Evolutionary conservation across 2,329 filamentous ascomycete genomes (phyloP).

Genomic region (Zymoseptoria pseudotritici): DNA sequence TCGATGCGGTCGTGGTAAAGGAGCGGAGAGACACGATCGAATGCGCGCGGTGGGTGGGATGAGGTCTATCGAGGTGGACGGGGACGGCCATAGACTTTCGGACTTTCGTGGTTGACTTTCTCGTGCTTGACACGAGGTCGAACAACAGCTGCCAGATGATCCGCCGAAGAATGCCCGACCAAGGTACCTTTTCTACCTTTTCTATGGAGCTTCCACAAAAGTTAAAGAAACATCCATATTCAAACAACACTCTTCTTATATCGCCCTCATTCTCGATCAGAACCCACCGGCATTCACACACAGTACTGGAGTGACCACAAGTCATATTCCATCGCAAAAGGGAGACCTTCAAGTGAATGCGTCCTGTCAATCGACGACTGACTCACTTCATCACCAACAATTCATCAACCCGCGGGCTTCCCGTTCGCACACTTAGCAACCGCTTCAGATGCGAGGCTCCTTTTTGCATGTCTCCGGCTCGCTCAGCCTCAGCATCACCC

Average conservation of each 20-base stretch:
- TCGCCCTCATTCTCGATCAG: background rate
- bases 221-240: background rate
- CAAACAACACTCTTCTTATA: background rate
- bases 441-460: background rate
- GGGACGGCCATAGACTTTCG: background rate
- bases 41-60: background rate
- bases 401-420: background rate
- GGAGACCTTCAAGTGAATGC: conserved; percentile 12
- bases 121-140: background rate
- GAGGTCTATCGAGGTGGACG: background rate
- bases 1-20: background rate
- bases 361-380: conserved; percentile 10
- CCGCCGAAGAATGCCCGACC: background rate
- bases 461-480: conserved; percentile 28
- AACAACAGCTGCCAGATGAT: background rate
- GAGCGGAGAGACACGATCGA: too few relatives aligned
- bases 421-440: background rate
- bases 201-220: background rate
- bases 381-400: conserved; percentile 13
- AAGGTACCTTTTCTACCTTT: too few relatives aligned
- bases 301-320: background rate
- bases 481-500: conserved; percentile 19
- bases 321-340: background rate
- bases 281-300: background rate
- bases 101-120: background rate